These are phyloP conservation scores for Naegleria lovaniensis DNA, from an alignment of 208 protist genomes.

Conservation along the genomic window DNA sequence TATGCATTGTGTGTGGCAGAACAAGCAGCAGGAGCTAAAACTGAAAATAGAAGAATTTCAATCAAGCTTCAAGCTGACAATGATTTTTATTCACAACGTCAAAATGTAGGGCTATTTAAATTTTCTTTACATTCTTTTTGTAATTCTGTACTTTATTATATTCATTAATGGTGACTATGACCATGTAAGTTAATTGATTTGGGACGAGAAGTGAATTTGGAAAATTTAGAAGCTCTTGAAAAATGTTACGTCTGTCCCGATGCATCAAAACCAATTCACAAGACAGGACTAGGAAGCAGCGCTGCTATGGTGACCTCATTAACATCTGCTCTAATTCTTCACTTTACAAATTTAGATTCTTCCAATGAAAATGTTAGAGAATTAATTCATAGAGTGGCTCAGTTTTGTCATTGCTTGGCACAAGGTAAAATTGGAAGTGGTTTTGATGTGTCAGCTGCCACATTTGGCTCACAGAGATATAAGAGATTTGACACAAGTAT, in stretches of 20 bases:
- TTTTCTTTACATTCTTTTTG: conserved; percentile 44
- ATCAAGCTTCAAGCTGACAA: conserved; percentile 67
- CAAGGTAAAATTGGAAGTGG: conserved; percentile 92
- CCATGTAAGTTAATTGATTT: conserved; percentile 9
- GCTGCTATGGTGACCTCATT: conserved; percentile 83
- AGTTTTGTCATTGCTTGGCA: conserved; percentile 81
- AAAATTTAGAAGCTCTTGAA: not conserved
- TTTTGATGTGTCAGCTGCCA: conserved; percentile 89
- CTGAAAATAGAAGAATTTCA: conserved; percentile 45
- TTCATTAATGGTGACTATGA: not conserved
- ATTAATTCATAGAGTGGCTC: conserved; percentile 76
- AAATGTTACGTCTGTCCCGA: not conserved
- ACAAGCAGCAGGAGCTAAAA: not conserved
- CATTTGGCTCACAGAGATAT: conserved; percentile 83
- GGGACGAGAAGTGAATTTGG: not conserved
- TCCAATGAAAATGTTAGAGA: conserved; percentile 27
- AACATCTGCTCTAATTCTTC: conserved; percentile 67
- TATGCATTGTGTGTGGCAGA: not conserved
- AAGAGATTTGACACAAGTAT: conserved; percentile 62
- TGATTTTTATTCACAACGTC: conserved; percentile 80
- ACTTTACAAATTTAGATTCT: conserved; percentile 39
- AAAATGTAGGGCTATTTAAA: conserved; percentile 57
- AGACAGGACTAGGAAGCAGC: conserved; percentile 86
- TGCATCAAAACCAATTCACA: conserved; percentile 60
- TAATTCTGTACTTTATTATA: too few relatives aligned